These are phyloP conservation scores for Myxozyma monticola DNA, from an alignment of 805 yeast genomes.

Conservation along the genomic window DNA sequence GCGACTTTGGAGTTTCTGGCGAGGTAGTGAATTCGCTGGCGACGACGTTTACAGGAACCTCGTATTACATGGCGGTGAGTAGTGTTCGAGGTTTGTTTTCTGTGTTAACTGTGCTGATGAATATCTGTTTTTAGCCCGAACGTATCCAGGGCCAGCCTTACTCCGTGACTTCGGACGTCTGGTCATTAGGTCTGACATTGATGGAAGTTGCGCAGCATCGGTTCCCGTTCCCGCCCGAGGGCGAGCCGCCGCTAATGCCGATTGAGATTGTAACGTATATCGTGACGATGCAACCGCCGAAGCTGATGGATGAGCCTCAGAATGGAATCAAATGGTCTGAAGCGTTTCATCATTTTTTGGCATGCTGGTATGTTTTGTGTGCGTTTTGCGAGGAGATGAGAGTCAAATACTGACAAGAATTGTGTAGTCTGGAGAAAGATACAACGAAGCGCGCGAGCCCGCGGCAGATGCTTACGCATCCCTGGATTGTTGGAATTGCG, in stretches of 20 bases:
- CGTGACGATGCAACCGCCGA: constrained; percentile 74
- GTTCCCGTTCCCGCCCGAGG: constrained; percentile 70
- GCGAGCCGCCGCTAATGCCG: constrained; percentile 67
- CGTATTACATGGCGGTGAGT: constrained; percentile 83
- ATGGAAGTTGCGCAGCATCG: constrained; percentile 91
- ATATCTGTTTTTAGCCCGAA: constrained; percentile 69
- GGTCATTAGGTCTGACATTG: constrained; percentile 92
- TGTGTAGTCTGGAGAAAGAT: constrained; percentile 75
- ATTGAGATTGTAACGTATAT: constrained; percentile 82
- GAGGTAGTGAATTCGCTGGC: constrained; percentile 88
- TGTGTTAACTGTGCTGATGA: background rate
- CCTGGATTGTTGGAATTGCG: constrained; percentile 76
- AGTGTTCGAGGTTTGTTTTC: background rate
- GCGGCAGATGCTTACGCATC: constrained; percentile 87
- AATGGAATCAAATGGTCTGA: constrained; percentile 78
- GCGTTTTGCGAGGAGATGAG: background rate
- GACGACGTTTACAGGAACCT: constrained; percentile 95
- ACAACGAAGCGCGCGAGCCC: constrained; percentile 85
- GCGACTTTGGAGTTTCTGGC: constrained; percentile 96
- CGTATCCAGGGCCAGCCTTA: constrained; percentile 94
- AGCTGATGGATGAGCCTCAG: constrained; percentile 71
- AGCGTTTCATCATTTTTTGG: constrained; percentile 78
- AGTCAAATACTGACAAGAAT: background rate
- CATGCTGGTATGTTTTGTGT: no score
- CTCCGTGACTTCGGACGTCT: constrained; percentile 91